phyloP scores from a whole-genome alignment of 2,329 filamentous ascomycete species.

The Ophiostoma quercus region DNA sequence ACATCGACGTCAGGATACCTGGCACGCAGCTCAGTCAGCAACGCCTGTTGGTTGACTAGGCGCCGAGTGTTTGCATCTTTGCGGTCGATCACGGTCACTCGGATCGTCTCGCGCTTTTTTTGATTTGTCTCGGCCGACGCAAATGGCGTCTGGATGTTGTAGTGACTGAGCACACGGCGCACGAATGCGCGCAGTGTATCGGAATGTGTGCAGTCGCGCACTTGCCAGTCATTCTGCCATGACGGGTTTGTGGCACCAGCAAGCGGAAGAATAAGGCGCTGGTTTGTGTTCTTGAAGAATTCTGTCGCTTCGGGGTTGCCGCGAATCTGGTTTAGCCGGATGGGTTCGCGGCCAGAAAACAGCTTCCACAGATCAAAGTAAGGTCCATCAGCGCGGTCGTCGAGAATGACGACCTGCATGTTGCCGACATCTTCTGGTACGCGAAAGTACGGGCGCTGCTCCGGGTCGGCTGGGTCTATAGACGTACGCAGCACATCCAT shows the following conservation, averaged over 20 bases:
- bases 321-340: constrained; percentile 31
- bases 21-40: constrained; percentile 31
- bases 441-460: constrained; percentile 14
- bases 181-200: constrained; percentile 34
- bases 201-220: constrained; percentile 33
- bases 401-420: constrained; percentile 34
- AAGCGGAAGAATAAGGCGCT: constrained; percentile 39
- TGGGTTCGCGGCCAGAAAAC: constrained; percentile 33
- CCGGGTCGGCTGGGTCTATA: constrained; percentile 16
- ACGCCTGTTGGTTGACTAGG: constrained; percentile 31
- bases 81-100: constrained; percentile 38
- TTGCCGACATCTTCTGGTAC: constrained; percentile 21
- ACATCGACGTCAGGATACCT: constrained; percentile 32
- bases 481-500: constrained; percentile 27
- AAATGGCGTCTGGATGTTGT: constrained; percentile 21
- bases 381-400: constrained; percentile 34
- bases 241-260: constrained; percentile 40
- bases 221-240: constrained; percentile 40
- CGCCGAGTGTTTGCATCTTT: constrained; percentile 30
- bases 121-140: not conserved
- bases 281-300: constrained; percentile 20
- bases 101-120: constrained; percentile 17
- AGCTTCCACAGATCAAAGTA: constrained; percentile 38
- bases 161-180: constrained; percentile 33
- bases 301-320: constrained; percentile 11